Conservation (phyloP, 1,284 basidiomycete species). For the Cryptococcus floricola region DNA sequence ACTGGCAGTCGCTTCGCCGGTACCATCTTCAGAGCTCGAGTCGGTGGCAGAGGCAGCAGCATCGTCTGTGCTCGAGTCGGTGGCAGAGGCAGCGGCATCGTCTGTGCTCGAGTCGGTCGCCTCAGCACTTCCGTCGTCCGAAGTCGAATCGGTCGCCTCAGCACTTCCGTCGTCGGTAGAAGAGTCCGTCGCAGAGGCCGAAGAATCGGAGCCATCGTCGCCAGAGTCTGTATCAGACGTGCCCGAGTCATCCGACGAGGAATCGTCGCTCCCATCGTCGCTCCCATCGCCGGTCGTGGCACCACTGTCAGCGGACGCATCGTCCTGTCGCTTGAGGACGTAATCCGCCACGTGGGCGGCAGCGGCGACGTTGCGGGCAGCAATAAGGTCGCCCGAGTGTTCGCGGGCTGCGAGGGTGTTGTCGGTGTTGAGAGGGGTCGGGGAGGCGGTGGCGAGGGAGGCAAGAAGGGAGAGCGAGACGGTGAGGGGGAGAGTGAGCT, state of each 20-base stretch:
- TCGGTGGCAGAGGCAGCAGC: constrained; percentile 1
- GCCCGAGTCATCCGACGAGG: no score
- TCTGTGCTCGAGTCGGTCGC: constrained; percentile 2
- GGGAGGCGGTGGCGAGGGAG: constrained; percentile 3
- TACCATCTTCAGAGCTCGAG: constrained; percentile 2
- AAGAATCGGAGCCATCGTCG: background rate
- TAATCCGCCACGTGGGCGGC: background rate
- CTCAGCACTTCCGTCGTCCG: constrained; percentile 4
- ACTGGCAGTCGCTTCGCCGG: constrained; percentile 1
- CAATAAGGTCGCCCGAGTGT: background rate
- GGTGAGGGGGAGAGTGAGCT: constrained; percentile 6
- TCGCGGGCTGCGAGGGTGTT: background rate
- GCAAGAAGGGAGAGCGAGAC: constrained; percentile 9
- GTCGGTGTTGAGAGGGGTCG: background rate
- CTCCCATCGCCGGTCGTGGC: background rate
- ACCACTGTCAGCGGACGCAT: background rate
- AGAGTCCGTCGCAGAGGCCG: background rate
- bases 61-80: constrained; percentile 3
- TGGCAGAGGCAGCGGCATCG: no score
- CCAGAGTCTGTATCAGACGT: background rate
- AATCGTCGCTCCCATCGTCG: background rate
- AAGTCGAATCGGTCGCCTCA: background rate
- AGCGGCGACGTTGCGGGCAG: background rate
- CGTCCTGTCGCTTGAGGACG: background rate
- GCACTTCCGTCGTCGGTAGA: background rate